Conservation (phyloP, 2,329 filamentous ascomycete genomes). For the Fusarium hostae region DNA sequence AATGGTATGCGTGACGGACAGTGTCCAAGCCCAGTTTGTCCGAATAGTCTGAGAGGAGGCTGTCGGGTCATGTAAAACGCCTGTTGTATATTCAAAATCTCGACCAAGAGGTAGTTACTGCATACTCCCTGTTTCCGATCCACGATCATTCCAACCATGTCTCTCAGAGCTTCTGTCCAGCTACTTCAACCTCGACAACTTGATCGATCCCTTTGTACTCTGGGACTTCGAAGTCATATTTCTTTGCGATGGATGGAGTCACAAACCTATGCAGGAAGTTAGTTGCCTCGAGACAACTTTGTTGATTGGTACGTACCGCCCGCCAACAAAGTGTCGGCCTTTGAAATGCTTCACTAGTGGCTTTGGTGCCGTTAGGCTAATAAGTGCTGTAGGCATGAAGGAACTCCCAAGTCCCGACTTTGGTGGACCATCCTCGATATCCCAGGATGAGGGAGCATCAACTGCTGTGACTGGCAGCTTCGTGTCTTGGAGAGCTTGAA, state of each 20-base stretch:
- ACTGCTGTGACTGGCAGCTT: slow-evolving; percentile 84
- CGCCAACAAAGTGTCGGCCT: slow-evolving; percentile 92
- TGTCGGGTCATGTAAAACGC: slow-evolving; percentile 63
- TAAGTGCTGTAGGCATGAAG: slow-evolving; percentile 82
- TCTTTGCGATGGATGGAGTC: slow-evolving; percentile 78
- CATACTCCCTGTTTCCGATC: slow-evolving; percentile 10
- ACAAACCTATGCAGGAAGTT: slow-evolving; percentile 72
- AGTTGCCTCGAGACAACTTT: slow-evolving; percentile 16
- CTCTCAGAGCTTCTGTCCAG: slow-evolving; percentile 64
- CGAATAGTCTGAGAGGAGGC: slow-evolving; percentile 66
- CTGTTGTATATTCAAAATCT: slow-evolving; percentile 11
- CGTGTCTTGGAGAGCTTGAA: slow-evolving; percentile 78
- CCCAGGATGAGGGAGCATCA: slow-evolving; percentile 94
- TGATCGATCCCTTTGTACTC: slow-evolving; percentile 89
- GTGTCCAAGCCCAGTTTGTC: slow-evolving; percentile 69
- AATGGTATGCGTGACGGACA: slow-evolving; percentile 63
- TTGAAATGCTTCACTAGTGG: slow-evolving; percentile 85
- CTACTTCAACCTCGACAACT: slow-evolving; percentile 76
- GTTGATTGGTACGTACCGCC: slow-evolving; percentile 65
- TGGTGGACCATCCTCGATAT: slow-evolving; percentile 88
- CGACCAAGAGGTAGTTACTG: slow-evolving; percentile 13
- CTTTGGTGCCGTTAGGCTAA: slow-evolving; percentile 94
- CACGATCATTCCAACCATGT: neutral
- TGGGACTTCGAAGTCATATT: slow-evolving; percentile 87
- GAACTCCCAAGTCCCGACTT: slow-evolving; percentile 78